phyloP scores from a whole-genome alignment of 805 yeast genomes.

The Candida namnaoensis region DNA sequence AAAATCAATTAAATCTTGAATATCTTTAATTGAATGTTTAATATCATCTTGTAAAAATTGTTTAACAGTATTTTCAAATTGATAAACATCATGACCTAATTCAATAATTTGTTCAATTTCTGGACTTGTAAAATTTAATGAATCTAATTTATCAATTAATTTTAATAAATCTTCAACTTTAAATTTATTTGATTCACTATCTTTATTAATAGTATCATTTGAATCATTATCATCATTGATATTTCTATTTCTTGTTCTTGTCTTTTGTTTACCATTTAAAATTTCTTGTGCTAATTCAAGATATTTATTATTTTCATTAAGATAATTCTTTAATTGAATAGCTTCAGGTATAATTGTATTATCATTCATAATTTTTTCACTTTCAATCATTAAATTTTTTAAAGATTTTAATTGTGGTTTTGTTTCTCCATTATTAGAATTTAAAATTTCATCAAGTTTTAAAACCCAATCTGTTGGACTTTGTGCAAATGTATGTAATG shows the following conservation, averaged over 20 bases:
- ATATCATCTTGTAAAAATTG: slow-evolving; percentile 23
- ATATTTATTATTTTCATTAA: slow-evolving; percentile 40
- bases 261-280: slow-evolving; percentile 28
- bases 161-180: too few relatives aligned
- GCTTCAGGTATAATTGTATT: slow-evolving; percentile 24
- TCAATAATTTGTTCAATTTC: slow-evolving; percentile 55
- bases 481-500: slow-evolving; percentile 31
- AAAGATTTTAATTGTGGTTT: slow-evolving; percentile 39
- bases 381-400: slow-evolving; percentile 39
- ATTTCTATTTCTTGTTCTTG: slow-evolving; percentile 24
- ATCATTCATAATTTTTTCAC: slow-evolving; percentile 37
- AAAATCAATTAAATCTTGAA: slow-evolving; percentile 41
- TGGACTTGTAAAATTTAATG: slow-evolving; percentile 39
- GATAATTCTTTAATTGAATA: slow-evolving; percentile 27
- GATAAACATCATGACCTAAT: slow-evolving; percentile 40
- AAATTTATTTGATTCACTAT: too few relatives aligned
- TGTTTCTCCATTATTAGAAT: slow-evolving; percentile 18
- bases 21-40: slow-evolving; percentile 29
- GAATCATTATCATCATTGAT: slow-evolving; percentile 1
- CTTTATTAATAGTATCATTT: too few relatives aligned
- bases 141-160: too few relatives aligned
- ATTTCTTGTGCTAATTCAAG: slow-evolving; percentile 45
- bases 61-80: slow-evolving; percentile 40
- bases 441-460: slow-evolving; percentile 32
- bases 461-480: slow-evolving; percentile 44